Base-by-base conservation (phyloP, 176 grass and related monocot species). In the Saccharum spontaneum region DNA sequence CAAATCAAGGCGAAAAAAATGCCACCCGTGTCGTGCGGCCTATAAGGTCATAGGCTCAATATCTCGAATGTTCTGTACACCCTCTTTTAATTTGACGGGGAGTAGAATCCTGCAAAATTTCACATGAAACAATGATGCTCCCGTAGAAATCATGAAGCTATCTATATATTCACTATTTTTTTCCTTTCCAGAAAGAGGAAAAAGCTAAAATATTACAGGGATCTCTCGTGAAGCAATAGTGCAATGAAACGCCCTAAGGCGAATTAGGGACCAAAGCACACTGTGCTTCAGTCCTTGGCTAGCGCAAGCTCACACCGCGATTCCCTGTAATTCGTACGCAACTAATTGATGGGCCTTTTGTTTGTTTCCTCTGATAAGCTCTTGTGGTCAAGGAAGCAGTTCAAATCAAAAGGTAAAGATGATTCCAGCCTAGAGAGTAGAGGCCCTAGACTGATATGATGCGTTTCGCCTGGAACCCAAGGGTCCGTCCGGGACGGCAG, bases 401-500 rank as follows among this genome's bases (percentile, higher is more conserved):
- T 69, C 62, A 82, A 87, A 87, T 87, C 72, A 49, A 62, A 13
- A 61, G 66, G 9, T 15, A n/a, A 76, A 49, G 65, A 50, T 75
- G 73, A 34, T 76, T 83, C 49, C 6, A 39, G 40, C 43, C 36
- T 40, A 39, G 15, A 65, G 61, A 2, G 24, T 69, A 39, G 64
- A 65, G 61, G 0, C 62, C 68, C 20, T 71, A 71, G 40, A 26
- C 69, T 43, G 22, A 33, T 33, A 40, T 70, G 67, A 43, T 43
- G 68, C 38, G 39, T 71, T 70, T 60, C 55, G 55, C 55, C 22
- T 23, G 22, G 37, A 49, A 48, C 48, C 48, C 48, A 50, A 4
- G 22, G 55, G 28, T 3, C 37, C 26, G 28, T 3, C 37, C 28
- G 75, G 46, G 22, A 61, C 39, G 20, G 3, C 10, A 50, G 48